Evolutionary conservation across 1,139 yeast genomes (phyloP).

Genomic region (Eremothecium cymbalariae): DNA sequence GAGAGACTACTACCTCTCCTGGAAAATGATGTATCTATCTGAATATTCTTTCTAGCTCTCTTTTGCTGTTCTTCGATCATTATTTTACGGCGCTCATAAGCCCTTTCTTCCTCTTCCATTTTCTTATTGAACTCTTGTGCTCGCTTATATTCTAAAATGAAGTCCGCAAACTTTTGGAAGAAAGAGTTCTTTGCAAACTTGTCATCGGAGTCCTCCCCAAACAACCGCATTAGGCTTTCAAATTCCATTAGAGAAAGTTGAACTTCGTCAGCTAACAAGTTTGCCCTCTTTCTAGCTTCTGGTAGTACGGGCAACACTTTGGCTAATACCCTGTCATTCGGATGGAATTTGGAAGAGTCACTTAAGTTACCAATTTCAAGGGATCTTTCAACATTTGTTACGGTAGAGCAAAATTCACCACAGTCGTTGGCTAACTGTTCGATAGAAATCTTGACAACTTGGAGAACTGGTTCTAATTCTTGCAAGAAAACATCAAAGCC

Average conservation of each 20-base stretch:
- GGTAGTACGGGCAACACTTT: slow-evolving; percentile 60
- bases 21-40: slow-evolving; percentile 8
- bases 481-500: slow-evolving; percentile 50
- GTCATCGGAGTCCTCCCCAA: slow-evolving; percentile 72
- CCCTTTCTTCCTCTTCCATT: slow-evolving; percentile 61
- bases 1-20: slow-evolving; percentile 8
- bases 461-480: slow-evolving; percentile 51
- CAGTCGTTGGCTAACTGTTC: slow-evolving; percentile 63
- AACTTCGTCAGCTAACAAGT: slow-evolving; percentile 54
- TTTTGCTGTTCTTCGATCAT: slow-evolving; percentile 42
- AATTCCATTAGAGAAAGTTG: slow-evolving; percentile 58
- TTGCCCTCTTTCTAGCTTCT: slow-evolving; percentile 59
- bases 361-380: slow-evolving; percentile 70
- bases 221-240: slow-evolving; percentile 60
- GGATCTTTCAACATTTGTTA: slow-evolving; percentile 63
- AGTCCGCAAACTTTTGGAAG: slow-evolving; percentile 57
- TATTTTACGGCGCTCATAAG: slow-evolving; percentile 59
- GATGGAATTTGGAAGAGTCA: slow-evolving; percentile 68
- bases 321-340: slow-evolving; percentile 55
- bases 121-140: slow-evolving; percentile 58
- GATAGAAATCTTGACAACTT: slow-evolving; percentile 57
- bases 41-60: slow-evolving; percentile 16
- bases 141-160: slow-evolving; percentile 55
- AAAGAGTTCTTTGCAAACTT: slow-evolving; percentile 59
- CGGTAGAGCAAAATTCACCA: slow-evolving; percentile 45